Base-by-base conservation (phyloP, 1,284 basidiomycete species). In the Grifola frondosa region DNA sequence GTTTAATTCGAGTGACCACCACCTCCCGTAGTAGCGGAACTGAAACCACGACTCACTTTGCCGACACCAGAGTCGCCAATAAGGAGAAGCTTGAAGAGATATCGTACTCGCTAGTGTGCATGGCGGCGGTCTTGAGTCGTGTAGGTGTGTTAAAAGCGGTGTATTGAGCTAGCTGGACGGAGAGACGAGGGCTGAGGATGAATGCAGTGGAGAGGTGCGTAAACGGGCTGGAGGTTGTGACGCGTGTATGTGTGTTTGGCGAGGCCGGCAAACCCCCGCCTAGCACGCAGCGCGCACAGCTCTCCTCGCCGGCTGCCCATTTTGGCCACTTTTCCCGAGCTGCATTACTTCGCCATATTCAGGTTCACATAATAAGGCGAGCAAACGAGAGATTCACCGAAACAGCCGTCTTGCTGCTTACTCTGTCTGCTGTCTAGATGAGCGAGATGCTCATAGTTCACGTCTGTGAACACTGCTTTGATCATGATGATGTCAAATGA, bases 1-100 rank as follows among this genome's bases (percentile, higher is more conserved):
- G 20, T 33, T 21, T 32, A 22, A 32, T 10, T 16, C 17, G 21
- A 30, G n/a, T 23, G 22, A 12, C 10, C 10, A 10, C 34, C 30
- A 13, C 15, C 16, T 33, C 17, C 29, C 29, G 9, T 15, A 10
- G 7, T 8, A 34, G 22, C 23, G 17, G 26, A 35, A 35, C 22
- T 19, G 16, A n/a, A 17, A 6, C 19, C 6, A 15, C 29, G 31
- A 48, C 73, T 46, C 46, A 88, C 88, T 81, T 95, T 95, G 62
- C 96, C 96, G 55, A 98, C 96, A 70, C 97, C 96, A 53, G 96
- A 98, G 77, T 91, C 86, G 42, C 87, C 88, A 55, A 91, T 90
- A 66, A 90, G 83, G 56, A 91, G 80, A 53, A 97, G 89, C 77
- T 96, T 96, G 82, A 97, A 96, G 62, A 97, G 89, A 63, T 91